A percentile compares a stretch with the other conserved stretches of the same genome.
phyloP scores from a whole-genome alignment of 1,139 yeast genomes.

The Kurtzmaniella natalensis region DNA sequence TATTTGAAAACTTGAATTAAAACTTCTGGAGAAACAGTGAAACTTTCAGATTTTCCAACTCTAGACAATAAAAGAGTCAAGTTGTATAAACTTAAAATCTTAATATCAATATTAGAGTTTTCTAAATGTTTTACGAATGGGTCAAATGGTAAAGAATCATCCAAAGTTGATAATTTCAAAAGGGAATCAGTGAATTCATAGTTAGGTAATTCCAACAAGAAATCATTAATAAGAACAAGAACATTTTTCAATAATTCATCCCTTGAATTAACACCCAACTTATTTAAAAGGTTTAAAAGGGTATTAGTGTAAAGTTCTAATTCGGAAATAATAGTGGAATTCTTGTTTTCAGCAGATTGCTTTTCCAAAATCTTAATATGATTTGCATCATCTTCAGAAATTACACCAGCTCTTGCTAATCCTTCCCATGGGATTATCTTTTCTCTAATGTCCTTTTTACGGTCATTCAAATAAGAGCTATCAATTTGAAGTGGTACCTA shows the following conservation, averaged over 20 bases:
- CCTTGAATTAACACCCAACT: constrained; percentile 39
- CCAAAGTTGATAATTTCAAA: constrained; percentile 41
- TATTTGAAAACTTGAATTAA: constrained; percentile 41
- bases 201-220: constrained; percentile 42
- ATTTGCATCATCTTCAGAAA: constrained; percentile 63
- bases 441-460: constrained; percentile 69
- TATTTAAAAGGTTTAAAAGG: constrained; percentile 51
- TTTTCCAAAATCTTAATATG: constrained; percentile 64
- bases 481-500: constrained; percentile 39
- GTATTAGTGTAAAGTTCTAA: constrained; percentile 54
- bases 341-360: constrained; percentile 35
- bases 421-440: constrained; percentile 95
- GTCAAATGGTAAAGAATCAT: constrained; percentile 48
- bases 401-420: constrained; percentile 67
- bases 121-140: constrained; percentile 53
- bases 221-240: constrained; percentile 64
- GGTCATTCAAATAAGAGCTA: constrained; percentile 68
- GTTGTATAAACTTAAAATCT: constrained; percentile 43
- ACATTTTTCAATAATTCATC: constrained; percentile 76
- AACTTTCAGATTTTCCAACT: constrained; percentile 14
- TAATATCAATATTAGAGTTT: constrained; percentile 42
- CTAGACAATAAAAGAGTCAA: constrained; percentile 36
- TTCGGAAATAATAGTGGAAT: constrained; percentile 38
- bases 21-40: constrained; percentile 25
- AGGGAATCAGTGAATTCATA: constrained; percentile 42